Percentiles rank a stretch among this genome's conserved stretches.
These are phyloP conservation scores for Naganishia vishniacii DNA, from an alignment of 768 basidiomycete species.

Conservation along the genomic window DNA sequence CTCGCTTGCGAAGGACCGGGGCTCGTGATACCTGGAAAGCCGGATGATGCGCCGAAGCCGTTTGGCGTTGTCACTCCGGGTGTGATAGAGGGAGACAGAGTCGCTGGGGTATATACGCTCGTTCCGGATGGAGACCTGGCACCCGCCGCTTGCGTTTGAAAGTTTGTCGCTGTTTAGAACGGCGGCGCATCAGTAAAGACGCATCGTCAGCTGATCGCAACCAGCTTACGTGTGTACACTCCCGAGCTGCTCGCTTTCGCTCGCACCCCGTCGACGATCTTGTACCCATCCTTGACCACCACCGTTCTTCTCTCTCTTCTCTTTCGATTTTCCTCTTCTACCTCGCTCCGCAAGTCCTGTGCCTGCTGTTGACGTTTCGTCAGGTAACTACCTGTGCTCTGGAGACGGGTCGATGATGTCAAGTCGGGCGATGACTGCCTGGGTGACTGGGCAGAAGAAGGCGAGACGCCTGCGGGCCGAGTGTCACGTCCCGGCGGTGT, in stretches of 20 bases:
- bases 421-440: slow-evolving; percentile 3
- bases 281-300: slow-evolving; percentile 28
- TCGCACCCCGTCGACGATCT: slow-evolving; percentile 28
- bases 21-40: background rate
- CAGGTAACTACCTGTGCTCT: slow-evolving; percentile 1
- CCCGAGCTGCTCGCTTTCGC: slow-evolving; percentile 27
- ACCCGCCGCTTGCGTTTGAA: slow-evolving; percentile 6
- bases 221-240: slow-evolving; percentile 31
- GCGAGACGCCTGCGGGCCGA: background rate
- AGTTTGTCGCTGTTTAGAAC: slow-evolving; percentile 14
- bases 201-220: too few relatives aligned
- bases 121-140: background rate
- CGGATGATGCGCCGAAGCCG: background rate
- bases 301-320: slow-evolving; percentile 14
- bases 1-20: background rate
- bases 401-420: background rate
- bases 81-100: background rate
- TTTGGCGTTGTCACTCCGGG: slow-evolving; percentile 9
- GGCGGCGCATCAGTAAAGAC: too few relatives aligned
- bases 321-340: slow-evolving; percentile 23
- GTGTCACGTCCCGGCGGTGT: slow-evolving; percentile 7
- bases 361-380: slow-evolving; percentile 7
- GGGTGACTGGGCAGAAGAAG: slow-evolving; percentile 2
- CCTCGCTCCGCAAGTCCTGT: slow-evolving; percentile 7
- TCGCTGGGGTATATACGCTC: slow-evolving; percentile 9